These are phyloP conservation scores for Cyclotella choctawhatcheeana DNA, from an alignment of 108 stramenopile species.

Conservation along the genomic window DNA sequence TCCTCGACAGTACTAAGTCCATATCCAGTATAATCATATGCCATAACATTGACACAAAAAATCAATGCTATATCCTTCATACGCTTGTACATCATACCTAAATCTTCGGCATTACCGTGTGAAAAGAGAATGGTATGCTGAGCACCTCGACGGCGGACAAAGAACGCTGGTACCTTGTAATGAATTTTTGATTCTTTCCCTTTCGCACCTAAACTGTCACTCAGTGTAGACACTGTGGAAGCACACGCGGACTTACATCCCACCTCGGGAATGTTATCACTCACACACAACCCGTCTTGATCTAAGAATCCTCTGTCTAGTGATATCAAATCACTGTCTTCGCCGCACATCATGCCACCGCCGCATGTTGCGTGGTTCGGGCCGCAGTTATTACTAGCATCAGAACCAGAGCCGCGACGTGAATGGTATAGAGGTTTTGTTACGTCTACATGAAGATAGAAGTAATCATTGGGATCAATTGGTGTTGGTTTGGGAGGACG, in stretches of 20 bases:
- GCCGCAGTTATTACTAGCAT: constrained; percentile 13
- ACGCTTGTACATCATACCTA: constrained; percentile 62
- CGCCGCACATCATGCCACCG: constrained; percentile 47
- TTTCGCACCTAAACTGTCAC: neutral
- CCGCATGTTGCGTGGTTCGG: constrained; percentile 70
- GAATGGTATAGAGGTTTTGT: constrained; percentile 23
- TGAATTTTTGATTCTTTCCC: neutral
- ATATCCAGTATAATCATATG: constrained; percentile 88
- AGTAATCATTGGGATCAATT: constrained; percentile 47
- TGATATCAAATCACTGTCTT: constrained; percentile 31
- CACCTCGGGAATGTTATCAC: neutral
- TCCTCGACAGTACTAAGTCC: constrained; percentile 41
- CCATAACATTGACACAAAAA: constrained; percentile 72
- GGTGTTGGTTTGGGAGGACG: constrained; percentile 52
- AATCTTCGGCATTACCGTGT: constrained; percentile 84
- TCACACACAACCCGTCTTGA: neutral
- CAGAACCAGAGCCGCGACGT: neutral
- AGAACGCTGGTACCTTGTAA: constrained; percentile 56
- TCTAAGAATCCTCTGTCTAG: constrained; percentile 5
- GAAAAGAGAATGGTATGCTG: constrained; percentile 64
- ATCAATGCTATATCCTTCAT: constrained; percentile 56
- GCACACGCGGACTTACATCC: neutral
- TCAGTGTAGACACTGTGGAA: neutral
- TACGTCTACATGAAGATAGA: constrained; percentile 48
- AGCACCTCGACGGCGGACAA: constrained; percentile 46